A percentile compares a stretch with the other conserved stretches of the same genome.
Conservation (phyloP, 2,329 filamentous ascomycete genomes). For the Nemania sp. region DNA sequence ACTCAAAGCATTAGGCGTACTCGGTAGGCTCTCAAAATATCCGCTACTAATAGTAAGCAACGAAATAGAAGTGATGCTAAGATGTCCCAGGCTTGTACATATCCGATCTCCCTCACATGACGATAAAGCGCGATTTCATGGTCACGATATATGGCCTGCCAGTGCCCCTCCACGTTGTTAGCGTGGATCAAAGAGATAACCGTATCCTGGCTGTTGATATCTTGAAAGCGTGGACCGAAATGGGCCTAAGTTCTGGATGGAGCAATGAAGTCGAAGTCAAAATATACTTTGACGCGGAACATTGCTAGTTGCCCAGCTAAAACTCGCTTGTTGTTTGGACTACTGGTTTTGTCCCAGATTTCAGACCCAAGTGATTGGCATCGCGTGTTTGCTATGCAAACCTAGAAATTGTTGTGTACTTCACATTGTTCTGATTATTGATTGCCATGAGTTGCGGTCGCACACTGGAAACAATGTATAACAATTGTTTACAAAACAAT, state of each 20-base stretch:
- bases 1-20: conserved; percentile 77
- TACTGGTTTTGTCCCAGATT: neutral
- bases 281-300: conserved; percentile 55
- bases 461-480: no score
- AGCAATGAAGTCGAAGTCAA: conserved; percentile 78
- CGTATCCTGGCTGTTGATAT: conserved; percentile 78
- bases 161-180: conserved; percentile 69
- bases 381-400: no score
- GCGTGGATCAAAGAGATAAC: conserved; percentile 52
- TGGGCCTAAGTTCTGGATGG: conserved; percentile 72
- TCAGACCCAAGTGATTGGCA: neutral
- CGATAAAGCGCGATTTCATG: conserved; percentile 68
- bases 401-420: no score
- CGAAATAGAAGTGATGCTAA: no score
- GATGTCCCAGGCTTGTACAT: conserved; percentile 71
- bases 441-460: no score
- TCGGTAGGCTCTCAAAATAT: conserved; percentile 54
- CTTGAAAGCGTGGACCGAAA: conserved; percentile 74
- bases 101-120: conserved; percentile 64
- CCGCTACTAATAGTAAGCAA: neutral
- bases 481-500: no score
- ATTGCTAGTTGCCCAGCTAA: conserved; percentile 24
- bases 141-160: conserved; percentile 72
- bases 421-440: no score
- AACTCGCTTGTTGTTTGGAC: neutral